Evolutionary conservation across 1,139 yeast genomes (phyloP), one percentile per base, ranked within the genome.

Genomic region (Magnusiomyces suaveolens): DNA sequence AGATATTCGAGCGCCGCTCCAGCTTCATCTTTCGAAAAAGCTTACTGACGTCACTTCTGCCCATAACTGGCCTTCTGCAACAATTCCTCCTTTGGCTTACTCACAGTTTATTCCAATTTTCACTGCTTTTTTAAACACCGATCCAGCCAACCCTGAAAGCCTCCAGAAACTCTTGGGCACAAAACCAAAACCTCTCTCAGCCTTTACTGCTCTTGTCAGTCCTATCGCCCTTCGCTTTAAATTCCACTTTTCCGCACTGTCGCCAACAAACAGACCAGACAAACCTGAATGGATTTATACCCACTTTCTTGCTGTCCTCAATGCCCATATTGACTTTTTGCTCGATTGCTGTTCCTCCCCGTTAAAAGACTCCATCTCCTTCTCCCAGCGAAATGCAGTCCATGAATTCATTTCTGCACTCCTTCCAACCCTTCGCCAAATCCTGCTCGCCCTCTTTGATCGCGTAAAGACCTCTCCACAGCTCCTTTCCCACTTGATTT

Each of bases 221-320:
- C 83, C 84, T 8, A 77, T 87, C 55, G 73, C 73, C 25, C 66
- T 79, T 16, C 77, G 92, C 56, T 87, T 89, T 65, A 75, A 78
- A 48, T 90, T 77, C 69, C 96, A 90, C 68, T 90, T 90, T 68
- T 64, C 71, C 0, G 69, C 76, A 16, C 73, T 75, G 24, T 74
- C 73, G 50, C 83, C 82, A 21, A 85, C 95, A 0, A 85, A 84
- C 62, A 76, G 83, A 56, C 68, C 82, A 41, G 84, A 86, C 55
- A 83, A 82, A 63, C 95, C 95, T 0, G 95, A 87, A 66, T 83
- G 90, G 84, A 80, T 84, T n/a, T 75, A 84, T 57, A 73, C 72
- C 33, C 87, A 78, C 62, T 66, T 80, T 23, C 75, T 77, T 56
- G 75, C 76, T 20, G 78, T 81, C 55, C 61, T 86, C 23, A 72